Evolutionary conservation across 1,139 yeast species (phyloP).

Genomic region (Sporopachydermia cereana): DNA sequence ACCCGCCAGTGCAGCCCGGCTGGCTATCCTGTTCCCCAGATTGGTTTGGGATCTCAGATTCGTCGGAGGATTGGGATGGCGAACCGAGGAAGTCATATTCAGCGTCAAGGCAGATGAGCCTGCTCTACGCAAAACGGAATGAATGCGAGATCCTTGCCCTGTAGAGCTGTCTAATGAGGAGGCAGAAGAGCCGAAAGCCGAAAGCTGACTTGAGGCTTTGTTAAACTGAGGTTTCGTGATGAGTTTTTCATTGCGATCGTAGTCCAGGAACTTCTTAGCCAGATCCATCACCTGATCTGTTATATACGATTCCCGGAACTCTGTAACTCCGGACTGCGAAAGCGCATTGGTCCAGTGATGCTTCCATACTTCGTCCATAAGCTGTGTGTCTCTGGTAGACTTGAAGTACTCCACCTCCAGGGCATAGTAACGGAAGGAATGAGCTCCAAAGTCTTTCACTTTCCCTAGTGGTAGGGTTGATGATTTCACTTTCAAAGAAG

Average conservation of each 20-base stretch:
- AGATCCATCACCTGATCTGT: constrained; percentile 15
- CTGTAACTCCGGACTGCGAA: constrained; percentile 26
- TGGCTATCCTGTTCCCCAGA: too few species aligned
- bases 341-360: constrained; percentile 38
- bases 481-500: constrained; percentile 5
- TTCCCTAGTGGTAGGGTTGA: constrained; percentile 35
- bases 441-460: constrained; percentile 56
- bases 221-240: constrained; percentile 5
- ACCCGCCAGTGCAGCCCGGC: too few species aligned
- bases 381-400: constrained; percentile 37
- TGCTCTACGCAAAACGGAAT: background rate
- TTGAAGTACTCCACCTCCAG: constrained; percentile 55
- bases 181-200: background rate
- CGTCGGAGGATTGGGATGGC: background rate
- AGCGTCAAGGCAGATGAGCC: background rate
- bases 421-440: constrained; percentile 59
- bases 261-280: constrained; percentile 13
- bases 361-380: constrained; percentile 36
- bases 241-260: constrained; percentile 11
- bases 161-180: background rate
- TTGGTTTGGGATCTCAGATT: background rate
- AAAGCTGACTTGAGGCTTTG: background rate
- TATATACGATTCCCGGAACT: constrained; percentile 19
- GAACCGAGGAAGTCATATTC: background rate
- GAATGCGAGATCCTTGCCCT: background rate